phyloP scores from a whole-genome alignment of 2,329 filamentous ascomycete species.

The Pseudovirgaria hyperparasitica region DNA sequence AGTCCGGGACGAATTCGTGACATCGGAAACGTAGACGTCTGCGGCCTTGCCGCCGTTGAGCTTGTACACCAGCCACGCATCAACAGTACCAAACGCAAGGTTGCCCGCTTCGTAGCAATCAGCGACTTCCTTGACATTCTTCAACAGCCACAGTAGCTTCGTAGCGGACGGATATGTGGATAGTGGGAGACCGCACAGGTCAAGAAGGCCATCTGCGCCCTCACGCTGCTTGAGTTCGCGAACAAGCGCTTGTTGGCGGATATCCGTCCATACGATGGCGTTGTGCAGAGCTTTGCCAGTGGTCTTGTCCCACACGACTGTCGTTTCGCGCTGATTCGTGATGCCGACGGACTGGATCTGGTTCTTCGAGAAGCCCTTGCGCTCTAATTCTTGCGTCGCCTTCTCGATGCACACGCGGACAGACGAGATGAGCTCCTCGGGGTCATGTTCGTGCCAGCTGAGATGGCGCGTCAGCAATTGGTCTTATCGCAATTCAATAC shows the following conservation, averaged over 20 bases:
- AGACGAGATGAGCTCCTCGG: conserved; percentile 59
- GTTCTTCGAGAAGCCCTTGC: conserved; percentile 52
- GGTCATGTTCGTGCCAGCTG: conserved; percentile 86
- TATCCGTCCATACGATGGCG: conserved; percentile 85
- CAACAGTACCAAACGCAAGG: conserved; percentile 75
- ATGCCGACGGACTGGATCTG: conserved; percentile 71
- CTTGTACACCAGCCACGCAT: conserved; percentile 77
- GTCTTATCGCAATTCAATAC: too few relatives aligned
- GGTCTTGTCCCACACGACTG: conserved; percentile 68
- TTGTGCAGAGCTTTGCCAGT: conserved; percentile 74
- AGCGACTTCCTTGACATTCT: conserved; percentile 56
- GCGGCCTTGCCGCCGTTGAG: conserved; percentile 61
- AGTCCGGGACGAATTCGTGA: conserved; percentile 77
- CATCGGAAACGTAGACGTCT: conserved; percentile 68
- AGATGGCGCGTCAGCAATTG: conserved; percentile 4
- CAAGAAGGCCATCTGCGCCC: conserved; percentile 55
- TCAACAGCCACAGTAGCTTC: conserved; percentile 73
- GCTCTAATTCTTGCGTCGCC: conserved; percentile 57
- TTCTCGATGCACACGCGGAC: conserved; percentile 71
- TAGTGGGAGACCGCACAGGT: conserved; percentile 67
- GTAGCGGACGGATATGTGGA: conserved; percentile 82
- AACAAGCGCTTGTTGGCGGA: conserved; percentile 62
- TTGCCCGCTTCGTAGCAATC: conserved; percentile 64
- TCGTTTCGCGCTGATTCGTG: conserved; percentile 84
- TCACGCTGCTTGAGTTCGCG: conserved; percentile 58